phyloP scores from a whole-genome alignment of 345 rosid genomes.

The Euphorbia pulcherrima region DNA sequence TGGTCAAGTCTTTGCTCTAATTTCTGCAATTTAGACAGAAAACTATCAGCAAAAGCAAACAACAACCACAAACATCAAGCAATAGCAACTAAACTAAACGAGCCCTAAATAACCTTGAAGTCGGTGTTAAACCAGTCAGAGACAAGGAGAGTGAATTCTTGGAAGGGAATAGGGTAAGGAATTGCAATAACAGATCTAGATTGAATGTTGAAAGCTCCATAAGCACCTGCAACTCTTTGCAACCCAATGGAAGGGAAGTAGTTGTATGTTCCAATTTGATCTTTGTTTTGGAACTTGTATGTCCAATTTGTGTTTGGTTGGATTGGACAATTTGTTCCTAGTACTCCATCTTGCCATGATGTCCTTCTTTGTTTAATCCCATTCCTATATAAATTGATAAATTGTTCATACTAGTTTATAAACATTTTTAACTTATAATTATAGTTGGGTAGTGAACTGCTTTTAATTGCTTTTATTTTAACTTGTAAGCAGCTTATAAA shows the following conservation, averaged over 20 bases:
- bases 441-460: too few species aligned
- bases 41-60: too few species aligned
- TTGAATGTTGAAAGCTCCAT: constrained; percentile 38
- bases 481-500: too few species aligned
- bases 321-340: constrained; percentile 89
- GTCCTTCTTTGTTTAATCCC: constrained; percentile 68
- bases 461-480: too few species aligned
- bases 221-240: constrained; percentile 75
- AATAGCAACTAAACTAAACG: too few species aligned
- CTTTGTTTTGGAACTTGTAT: constrained; percentile 72
- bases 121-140: constrained; percentile 44
- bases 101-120: constrained; percentile 78
- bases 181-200: constrained; percentile 34
- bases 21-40: constrained; percentile 32
- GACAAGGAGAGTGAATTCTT: constrained; percentile 35
- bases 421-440: too few species aligned
- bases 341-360: constrained; percentile 84
- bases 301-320: constrained; percentile 73
- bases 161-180: constrained; percentile 42
- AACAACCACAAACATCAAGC: too few species aligned
- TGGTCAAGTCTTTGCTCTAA: constrained; percentile 43
- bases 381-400: too few species aligned
- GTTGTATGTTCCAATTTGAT: constrained; percentile 64
- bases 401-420: too few species aligned
- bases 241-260: constrained; percentile 66